phyloP scores from a whole-genome alignment of 2,329 filamentous ascomycete genomes.

The Trichoderma gracile region DNA sequence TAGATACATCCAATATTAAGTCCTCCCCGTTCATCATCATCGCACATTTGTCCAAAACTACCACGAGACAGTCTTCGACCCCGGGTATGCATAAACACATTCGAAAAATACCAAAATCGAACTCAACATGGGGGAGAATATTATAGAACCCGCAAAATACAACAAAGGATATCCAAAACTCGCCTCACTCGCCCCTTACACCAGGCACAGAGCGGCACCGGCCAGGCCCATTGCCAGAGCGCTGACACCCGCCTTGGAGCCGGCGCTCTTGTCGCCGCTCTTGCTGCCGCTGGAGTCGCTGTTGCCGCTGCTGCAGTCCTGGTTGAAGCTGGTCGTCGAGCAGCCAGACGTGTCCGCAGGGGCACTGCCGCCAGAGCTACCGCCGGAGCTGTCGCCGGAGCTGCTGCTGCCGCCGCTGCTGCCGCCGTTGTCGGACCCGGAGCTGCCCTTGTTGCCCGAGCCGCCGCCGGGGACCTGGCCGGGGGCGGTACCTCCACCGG shows the following conservation, averaged over 20 bases:
- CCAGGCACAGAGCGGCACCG: slow-evolving; percentile 39
- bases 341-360: slow-evolving; percentile 38
- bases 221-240: slow-evolving; percentile 43
- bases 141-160: background rate
- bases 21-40: slow-evolving; percentile 16
- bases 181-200: slow-evolving; percentile 32
- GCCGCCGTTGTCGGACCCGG: slow-evolving; percentile 18
- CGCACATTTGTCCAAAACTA: slow-evolving; percentile 9
- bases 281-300: slow-evolving; percentile 36
- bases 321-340: slow-evolving; percentile 43
- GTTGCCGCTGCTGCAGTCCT: slow-evolving; percentile 39
- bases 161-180: background rate
- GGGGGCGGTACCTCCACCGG: slow-evolving; percentile 34
- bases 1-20: background rate
- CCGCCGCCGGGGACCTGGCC: slow-evolving; percentile 32
- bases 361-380: slow-evolving; percentile 28
- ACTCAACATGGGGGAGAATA: background rate
- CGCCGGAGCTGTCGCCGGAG: slow-evolving; percentile 26
- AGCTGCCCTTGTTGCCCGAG: slow-evolving; percentile 18
- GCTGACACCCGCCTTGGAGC: slow-evolving; percentile 39
- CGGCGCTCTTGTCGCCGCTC: slow-evolving; percentile 38
- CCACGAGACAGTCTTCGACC: background rate
- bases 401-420: slow-evolving; percentile 23
- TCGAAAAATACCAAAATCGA: slow-evolving; percentile 6
- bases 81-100: slow-evolving; percentile 13